A percentile compares a stretch with the other conserved stretches of the same genome.
phyloP scores from a whole-genome alignment of 2,329 filamentous ascomycete genomes.

The Teratosphaeria epicoccoides region DNA sequence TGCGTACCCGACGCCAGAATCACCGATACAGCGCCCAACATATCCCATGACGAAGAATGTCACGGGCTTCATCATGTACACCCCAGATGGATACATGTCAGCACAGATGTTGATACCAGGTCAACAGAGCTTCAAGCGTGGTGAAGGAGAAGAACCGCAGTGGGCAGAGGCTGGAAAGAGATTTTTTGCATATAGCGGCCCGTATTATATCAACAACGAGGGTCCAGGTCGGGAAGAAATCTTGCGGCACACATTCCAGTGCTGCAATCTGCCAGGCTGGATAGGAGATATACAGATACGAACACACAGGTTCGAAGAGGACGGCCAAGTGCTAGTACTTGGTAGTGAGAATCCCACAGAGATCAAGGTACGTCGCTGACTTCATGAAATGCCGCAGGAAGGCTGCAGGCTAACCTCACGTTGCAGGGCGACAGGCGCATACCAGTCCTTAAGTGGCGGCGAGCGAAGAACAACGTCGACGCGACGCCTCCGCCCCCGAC shows the following conservation, averaged over 20 bases:
- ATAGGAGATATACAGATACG: constrained; percentile 28
- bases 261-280: constrained; percentile 30
- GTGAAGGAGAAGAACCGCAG: constrained; percentile 27
- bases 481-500: constrained; percentile 25
- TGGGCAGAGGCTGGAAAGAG: constrained; percentile 31
- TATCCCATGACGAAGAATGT: constrained; percentile 29
- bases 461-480: constrained; percentile 23
- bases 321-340: constrained; percentile 28
- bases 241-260: constrained; percentile 28
- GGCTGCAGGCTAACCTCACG: background rate
- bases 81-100: constrained; percentile 30
- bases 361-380: constrained; percentile 23
- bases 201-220: constrained; percentile 29
- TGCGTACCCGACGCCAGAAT: constrained; percentile 28
- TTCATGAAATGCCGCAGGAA: background rate
- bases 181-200: constrained; percentile 28
- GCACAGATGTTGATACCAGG: constrained; percentile 29
- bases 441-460: constrained; percentile 28
- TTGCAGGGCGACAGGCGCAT: constrained; percentile 27
- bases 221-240: constrained; percentile 24
- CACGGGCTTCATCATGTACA: constrained; percentile 30
- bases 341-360: constrained; percentile 30
- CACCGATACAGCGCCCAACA: constrained; percentile 24
- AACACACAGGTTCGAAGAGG: constrained; percentile 29
- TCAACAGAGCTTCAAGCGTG: constrained; percentile 28